These are phyloP conservation scores for Talaromyces piceae DNA, from an alignment of 2,329 filamentous ascomycete species.

Conservation along the genomic window DNA sequence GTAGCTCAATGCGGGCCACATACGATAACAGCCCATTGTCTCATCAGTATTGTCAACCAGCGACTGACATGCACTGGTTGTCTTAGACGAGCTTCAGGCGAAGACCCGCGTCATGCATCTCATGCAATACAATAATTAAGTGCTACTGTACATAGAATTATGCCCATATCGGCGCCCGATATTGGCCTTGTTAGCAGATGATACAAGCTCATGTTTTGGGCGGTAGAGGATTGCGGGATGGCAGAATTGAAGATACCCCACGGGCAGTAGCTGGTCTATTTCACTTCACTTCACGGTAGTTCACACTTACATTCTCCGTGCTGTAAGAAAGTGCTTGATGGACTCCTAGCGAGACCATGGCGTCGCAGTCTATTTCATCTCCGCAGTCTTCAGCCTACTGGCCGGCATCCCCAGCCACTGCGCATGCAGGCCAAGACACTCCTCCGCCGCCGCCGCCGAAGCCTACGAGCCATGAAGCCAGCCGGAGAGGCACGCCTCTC, in stretches of 20 bases:
- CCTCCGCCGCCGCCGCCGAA: conserved; percentile 68
- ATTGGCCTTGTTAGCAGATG: not conserved
- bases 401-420: conserved; percentile 9
- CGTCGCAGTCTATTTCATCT: conserved; percentile 16
- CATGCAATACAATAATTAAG: not conserved
- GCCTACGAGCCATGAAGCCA: conserved; percentile 60
- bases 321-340: not conserved
- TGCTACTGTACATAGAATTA: not conserved
- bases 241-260: not conserved
- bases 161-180: not conserved
- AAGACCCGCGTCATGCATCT: not conserved
- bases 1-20: not conserved
- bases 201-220: not conserved
- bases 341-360: not conserved
- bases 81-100: not conserved
- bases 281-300: not conserved
- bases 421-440: conserved; percentile 41
- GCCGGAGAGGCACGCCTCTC: conserved; percentile 58
- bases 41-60: not conserved
- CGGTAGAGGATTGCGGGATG: not conserved
- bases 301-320: not conserved
- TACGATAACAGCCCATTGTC: not conserved
- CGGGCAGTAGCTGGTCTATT: not conserved
- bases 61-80: not conserved
- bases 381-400: conserved; percentile 19